phyloP scores from a whole-genome alignment of 2,329 filamentous ascomycete genomes.

The Xylaria sp. region DNA sequence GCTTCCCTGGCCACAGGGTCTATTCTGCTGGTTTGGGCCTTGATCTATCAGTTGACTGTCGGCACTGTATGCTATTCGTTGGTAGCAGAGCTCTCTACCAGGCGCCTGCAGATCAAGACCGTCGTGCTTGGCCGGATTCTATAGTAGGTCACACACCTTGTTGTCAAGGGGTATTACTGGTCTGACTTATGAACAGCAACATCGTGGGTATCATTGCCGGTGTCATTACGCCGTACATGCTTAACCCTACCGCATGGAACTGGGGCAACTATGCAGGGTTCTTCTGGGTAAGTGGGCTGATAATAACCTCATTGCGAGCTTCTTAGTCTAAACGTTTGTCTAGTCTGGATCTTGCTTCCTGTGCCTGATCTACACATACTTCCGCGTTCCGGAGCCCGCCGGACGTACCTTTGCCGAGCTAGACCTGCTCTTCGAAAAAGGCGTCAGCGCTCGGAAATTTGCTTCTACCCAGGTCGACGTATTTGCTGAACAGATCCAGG shows the following conservation, averaged over 20 bases:
- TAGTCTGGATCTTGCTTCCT: slow-evolving; percentile 79
- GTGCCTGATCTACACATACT: slow-evolving; percentile 84
- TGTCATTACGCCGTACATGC: slow-evolving; percentile 90
- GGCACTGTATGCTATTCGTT: slow-evolving; percentile 92
- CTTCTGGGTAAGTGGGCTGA: slow-evolving; percentile 72
- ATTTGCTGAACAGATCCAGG: slow-evolving; percentile 63
- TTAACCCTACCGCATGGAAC: slow-evolving; percentile 87
- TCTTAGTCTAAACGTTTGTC: background rate
- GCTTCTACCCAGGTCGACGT: slow-evolving; percentile 67
- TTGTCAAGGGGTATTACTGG: background rate
- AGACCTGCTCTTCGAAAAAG: slow-evolving; percentile 83
- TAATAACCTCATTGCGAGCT: slow-evolving; percentile 17
- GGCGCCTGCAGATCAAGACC: slow-evolving; percentile 89
- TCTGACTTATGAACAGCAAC: slow-evolving; percentile 62
- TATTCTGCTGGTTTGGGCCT: slow-evolving; percentile 85
- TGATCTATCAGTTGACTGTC: slow-evolving; percentile 87
- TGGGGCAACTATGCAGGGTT: slow-evolving; percentile 90
- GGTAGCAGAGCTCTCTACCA: slow-evolving; percentile 84
- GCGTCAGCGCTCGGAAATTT: slow-evolving; percentile 79
- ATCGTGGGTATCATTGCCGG: slow-evolving; percentile 83
- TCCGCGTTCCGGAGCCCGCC: slow-evolving; percentile 81
- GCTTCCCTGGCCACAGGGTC: slow-evolving; percentile 82
- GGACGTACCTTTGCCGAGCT: slow-evolving; percentile 88
- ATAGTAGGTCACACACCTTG: slow-evolving; percentile 60
- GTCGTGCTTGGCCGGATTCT: slow-evolving; percentile 85